These are phyloP conservation scores for Euclidium syriacum DNA, from an alignment of 345 rosid species.

Conservation along the genomic window DNA sequence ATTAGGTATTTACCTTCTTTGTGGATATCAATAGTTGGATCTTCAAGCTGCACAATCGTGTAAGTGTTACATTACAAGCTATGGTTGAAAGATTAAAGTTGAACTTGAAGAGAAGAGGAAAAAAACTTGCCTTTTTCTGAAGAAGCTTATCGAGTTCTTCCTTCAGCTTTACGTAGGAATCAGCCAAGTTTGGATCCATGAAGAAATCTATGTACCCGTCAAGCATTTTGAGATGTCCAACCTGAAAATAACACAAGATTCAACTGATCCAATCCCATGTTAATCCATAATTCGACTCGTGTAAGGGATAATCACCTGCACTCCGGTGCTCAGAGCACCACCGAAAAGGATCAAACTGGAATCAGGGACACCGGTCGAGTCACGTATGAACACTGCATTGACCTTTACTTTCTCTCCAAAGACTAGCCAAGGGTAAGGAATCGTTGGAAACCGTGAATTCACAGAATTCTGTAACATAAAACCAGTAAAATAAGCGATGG, in stretches of 20 bases:
- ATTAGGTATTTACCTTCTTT: conserved; percentile 88
- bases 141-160: conserved; percentile 77
- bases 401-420: conserved; percentile 97
- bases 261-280: not conserved
- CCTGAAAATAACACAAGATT: conserved; percentile 36
- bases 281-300: not conserved
- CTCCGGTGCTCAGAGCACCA: conserved; percentile 63
- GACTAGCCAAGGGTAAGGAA: conserved; percentile 95
- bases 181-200: conserved; percentile 89
- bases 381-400: conserved; percentile 84
- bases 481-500: not conserved
- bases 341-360: conserved; percentile 86
- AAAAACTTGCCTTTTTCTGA: conserved; percentile 51
- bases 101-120: too few relatives aligned
- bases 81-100: not conserved
- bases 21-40: conserved; percentile 66
- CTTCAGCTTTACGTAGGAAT: conserved; percentile 72
- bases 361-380: conserved; percentile 97
- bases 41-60: conserved; percentile 56
- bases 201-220: conserved; percentile 88
- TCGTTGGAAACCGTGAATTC: conserved; percentile 76
- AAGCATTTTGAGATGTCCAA: conserved; percentile 93
- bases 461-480: conserved; percentile 75
- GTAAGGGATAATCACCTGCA: conserved; percentile 45
- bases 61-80: not conserved